A percentile compares a stretch with the other conserved stretches of the same genome.
Conservation (phyloP, 169 alveolate genomes). For the Plasmodium berghei region DNA sequence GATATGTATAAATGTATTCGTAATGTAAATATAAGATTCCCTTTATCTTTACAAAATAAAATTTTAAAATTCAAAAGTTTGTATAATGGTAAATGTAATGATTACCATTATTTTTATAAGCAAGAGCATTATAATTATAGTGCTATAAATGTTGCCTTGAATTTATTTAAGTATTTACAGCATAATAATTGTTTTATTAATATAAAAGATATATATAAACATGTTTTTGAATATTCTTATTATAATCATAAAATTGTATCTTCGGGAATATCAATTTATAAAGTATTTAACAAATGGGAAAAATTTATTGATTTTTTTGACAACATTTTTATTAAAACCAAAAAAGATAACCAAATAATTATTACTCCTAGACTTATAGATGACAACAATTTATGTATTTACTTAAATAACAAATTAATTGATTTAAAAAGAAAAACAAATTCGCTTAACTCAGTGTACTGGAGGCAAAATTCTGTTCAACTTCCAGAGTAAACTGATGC, state of each 20-base stretch:
- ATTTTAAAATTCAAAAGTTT: slow-evolving; percentile 86
- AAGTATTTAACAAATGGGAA: slow-evolving; percentile 80
- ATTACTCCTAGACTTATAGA: slow-evolving; percentile 44
- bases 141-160: slow-evolving; percentile 78
- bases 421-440: slow-evolving; percentile 51
- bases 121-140: slow-evolving; percentile 82
- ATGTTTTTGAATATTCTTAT: slow-evolving; percentile 81
- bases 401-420: slow-evolving; percentile 51
- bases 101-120: slow-evolving; percentile 81
- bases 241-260: slow-evolving; percentile 80
- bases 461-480: slow-evolving; percentile 63
- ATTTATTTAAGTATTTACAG: slow-evolving; percentile 77
- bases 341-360: slow-evolving; percentile 23
- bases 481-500: slow-evolving; percentile 36
- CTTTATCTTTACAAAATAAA: slow-evolving; percentile 84
- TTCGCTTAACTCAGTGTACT: slow-evolving; percentile 27
- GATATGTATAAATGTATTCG: slow-evolving; percentile 79
- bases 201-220: slow-evolving; percentile 65
- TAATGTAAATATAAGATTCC: slow-evolving; percentile 81
- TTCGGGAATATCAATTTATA: slow-evolving; percentile 82
- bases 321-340: slow-evolving; percentile 17
- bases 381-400: slow-evolving; percentile 48
- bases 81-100: slow-evolving; percentile 83
- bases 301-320: slow-evolving; percentile 74
- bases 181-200: slow-evolving; percentile 71